phyloP scores from a whole-genome alignment of 768 basidiomycete species.

The Tricholoma matsutake region DNA sequence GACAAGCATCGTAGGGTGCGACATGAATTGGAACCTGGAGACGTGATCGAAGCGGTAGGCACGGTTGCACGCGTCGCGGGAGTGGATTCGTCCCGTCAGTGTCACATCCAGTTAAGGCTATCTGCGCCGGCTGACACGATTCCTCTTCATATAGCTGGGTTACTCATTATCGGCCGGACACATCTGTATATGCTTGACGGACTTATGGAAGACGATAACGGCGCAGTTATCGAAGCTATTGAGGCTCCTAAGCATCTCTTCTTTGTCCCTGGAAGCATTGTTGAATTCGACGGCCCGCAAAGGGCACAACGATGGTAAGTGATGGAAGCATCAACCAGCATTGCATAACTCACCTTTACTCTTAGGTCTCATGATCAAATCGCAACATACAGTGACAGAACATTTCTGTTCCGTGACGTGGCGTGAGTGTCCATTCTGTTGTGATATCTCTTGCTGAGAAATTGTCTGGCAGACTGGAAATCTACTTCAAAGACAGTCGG shows the following conservation, averaged over 20 bases:
- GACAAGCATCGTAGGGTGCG: conserved; percentile 87
- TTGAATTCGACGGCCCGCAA: conserved; percentile 78
- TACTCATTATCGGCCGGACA: conserved; percentile 81
- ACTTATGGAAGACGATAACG: conserved; percentile 79
- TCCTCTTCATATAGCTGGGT: conserved; percentile 55
- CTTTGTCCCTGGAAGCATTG: conserved; percentile 80
- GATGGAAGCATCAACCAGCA: not conserved
- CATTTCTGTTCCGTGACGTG: conserved; percentile 88
- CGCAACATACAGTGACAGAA: conserved; percentile 72
- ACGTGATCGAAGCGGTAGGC: conserved; percentile 81
- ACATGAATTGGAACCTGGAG: conserved; percentile 84
- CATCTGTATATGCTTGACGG: conserved; percentile 92
- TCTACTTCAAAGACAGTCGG: conserved; percentile 91
- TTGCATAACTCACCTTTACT: conserved; percentile 2
- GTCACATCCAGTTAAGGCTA: not conserved
- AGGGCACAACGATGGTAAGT: conserved; percentile 79
- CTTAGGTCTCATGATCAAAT: conserved; percentile 78
- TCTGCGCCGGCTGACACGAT: not conserved
- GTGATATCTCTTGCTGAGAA: not conserved
- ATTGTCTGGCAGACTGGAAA: conserved; percentile 58
- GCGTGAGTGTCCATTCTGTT: conserved; percentile 51
- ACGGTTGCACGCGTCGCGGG: conserved; percentile 89
- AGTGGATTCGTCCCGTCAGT: conserved; percentile 88
- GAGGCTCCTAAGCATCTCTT: conserved; percentile 82
- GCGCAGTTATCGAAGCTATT: conserved; percentile 83